Conservation (phyloP, 768 basidiomycete species). For the Boletus rubescentipes region DNA sequence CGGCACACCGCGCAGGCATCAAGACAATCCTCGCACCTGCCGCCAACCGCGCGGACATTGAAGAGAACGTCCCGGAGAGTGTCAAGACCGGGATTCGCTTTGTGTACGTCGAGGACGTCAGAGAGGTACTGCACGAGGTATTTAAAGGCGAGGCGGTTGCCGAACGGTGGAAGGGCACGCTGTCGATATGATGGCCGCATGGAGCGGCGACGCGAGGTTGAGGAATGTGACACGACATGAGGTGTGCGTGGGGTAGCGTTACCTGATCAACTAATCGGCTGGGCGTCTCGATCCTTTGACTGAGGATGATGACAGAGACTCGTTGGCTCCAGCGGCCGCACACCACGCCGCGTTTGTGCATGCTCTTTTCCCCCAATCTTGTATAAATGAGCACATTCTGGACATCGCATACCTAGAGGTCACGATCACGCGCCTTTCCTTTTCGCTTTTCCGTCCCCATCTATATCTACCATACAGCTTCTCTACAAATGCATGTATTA, state of each 20-base stretch:
- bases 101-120: conserved; percentile 92
- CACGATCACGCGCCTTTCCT: not conserved
- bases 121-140: conserved; percentile 85
- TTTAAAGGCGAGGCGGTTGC: conserved; percentile 63
- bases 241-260: not conserved
- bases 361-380: not conserved
- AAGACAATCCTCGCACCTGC: conserved; percentile 85
- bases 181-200: conserved; percentile 29
- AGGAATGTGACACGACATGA: not conserved
- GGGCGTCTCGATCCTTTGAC: not conserved
- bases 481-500: not conserved
- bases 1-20: conserved; percentile 95
- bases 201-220: not conserved
- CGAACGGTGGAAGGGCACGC: conserved; percentile 68
- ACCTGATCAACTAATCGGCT: not conserved
- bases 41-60: conserved; percentile 91
- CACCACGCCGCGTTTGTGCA: not conserved
- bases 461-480: not conserved
- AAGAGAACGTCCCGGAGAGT: conserved; percentile 95
- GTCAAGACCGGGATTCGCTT: conserved; percentile 95
- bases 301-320: not conserved
- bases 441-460: not conserved
- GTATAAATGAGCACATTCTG: not conserved
- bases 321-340: too few relatives aligned
- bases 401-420: conserved; percentile 8